phyloP scores from a whole-genome alignment of 2,329 filamentous ascomycete species.

The Fusarium sp. region DNA sequence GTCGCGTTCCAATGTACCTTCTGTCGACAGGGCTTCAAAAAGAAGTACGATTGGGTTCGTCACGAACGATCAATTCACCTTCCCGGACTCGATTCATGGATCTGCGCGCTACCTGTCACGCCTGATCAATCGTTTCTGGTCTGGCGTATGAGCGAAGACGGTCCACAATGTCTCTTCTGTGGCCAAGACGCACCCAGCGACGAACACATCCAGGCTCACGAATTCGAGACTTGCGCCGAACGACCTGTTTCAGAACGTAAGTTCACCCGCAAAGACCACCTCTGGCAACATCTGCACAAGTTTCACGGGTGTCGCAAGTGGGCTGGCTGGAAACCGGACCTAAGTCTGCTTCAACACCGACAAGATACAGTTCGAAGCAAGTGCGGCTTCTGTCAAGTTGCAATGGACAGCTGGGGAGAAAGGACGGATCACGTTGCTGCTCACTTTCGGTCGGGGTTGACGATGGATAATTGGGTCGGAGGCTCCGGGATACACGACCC shows the following conservation, averaged over 20 bases:
- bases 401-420: constrained; percentile 48
- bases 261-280: constrained; percentile 58
- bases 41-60: constrained; percentile 58
- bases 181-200: constrained; percentile 51
- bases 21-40: constrained; percentile 55
- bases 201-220: constrained; percentile 55
- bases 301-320: constrained; percentile 60
- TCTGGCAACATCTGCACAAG: constrained; percentile 58
- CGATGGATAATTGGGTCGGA: constrained; percentile 47
- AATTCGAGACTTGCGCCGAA: constrained; percentile 64
- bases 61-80: constrained; percentile 66
- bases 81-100: constrained; percentile 58
- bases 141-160: constrained; percentile 61
- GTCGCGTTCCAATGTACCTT: constrained; percentile 55
- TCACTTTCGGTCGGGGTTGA: constrained; percentile 49
- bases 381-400: constrained; percentile 49
- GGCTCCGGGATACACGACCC: constrained; percentile 42
- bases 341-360: constrained; percentile 51
- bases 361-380: constrained; percentile 47
- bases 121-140: constrained; percentile 58
- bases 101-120: constrained; percentile 60
- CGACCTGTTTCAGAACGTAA: constrained; percentile 57
- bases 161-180: constrained; percentile 57
- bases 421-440: constrained; percentile 48
- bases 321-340: constrained; percentile 62